Base-by-base conservation (phyloP, 2,329 filamentous ascomycete species). In the Arthrobotrys sinensis region DNA sequence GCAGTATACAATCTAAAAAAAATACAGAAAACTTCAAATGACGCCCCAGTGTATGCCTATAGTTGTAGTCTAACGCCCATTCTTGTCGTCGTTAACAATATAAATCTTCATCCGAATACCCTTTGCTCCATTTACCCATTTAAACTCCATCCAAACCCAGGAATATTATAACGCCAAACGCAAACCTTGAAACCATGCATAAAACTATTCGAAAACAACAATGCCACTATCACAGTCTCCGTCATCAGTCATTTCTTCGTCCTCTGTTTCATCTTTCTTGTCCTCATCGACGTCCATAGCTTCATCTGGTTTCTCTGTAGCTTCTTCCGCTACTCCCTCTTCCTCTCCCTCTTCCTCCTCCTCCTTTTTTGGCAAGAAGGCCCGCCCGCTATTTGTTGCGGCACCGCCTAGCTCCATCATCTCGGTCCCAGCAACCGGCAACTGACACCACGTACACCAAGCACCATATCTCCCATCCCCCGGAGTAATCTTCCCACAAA, bases 391-490 rank as follows among this genome's bases (percentile, higher is more conserved):
- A 19, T 38, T 68, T 5, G 75, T 78, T 16, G 75, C 75, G 21
- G 67, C 75, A 10, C 75, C 75, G 10, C 75, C 75, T 0, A 63
- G n/a, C 24, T 78, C 75, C 62, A 78, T 78, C 53, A 62, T 65
- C 4, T 46, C 48, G 2, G 10, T 62, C 5, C 75, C 67, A n/a
- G 50, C 52, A 43, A 78, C 67, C 4, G 75, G 75, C 16, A 62
- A 78, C 45, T 67, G 52, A 40, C 75, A 78, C 75, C 75, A 78
- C 4, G 75, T 78, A 14, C 75, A 78, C 63, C 68, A 78, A 11
- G 67, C 67, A 4, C 75, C 75, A 43, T 78, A 78, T 28, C 55
- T 60, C 1, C 67, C 75, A 63, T 78, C 75, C 11, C 11, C 19
- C 3, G 75, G 75, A 8, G 16, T 43, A 28, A 67, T 63, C 11